Evolutionary conservation across 2,329 filamentous ascomycete species (phyloP).

Genomic region (Mycosphaerella sp.): DNA sequence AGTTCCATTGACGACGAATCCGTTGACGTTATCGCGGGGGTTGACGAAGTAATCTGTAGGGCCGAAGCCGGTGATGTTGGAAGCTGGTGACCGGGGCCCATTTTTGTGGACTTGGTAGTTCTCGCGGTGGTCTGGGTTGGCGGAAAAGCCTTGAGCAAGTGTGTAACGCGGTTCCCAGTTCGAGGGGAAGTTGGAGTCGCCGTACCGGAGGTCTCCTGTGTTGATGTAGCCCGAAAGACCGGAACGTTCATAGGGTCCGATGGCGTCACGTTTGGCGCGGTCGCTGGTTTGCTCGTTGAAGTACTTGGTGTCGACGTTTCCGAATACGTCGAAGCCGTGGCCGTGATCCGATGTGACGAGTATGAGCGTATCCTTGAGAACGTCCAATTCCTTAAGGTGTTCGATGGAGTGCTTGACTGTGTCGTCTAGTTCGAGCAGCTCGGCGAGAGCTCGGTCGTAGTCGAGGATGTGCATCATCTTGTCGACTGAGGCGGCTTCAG

Average conservation of each 20-base stretch:
- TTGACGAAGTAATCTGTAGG: constrained; percentile 59
- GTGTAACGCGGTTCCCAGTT: constrained; percentile 84
- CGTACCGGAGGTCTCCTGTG: constrained; percentile 56
- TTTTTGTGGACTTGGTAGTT: constrained; percentile 63
- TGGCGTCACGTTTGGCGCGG: constrained; percentile 67
- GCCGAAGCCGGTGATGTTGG: constrained; percentile 45
- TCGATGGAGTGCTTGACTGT: constrained; percentile 68
- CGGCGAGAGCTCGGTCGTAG: constrained; percentile 78
- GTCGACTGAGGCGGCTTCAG: constrained; percentile 77
- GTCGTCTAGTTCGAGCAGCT: constrained; percentile 80
- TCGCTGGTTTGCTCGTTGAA: constrained; percentile 58
- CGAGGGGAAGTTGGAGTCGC: constrained; percentile 67
- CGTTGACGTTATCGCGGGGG: constrained; percentile 58
- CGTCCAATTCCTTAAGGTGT: constrained; percentile 59
- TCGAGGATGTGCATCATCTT: constrained; percentile 86
- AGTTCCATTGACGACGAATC: constrained; percentile 71
- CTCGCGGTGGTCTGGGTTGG: constrained; percentile 69
- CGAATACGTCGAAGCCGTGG: constrained; percentile 83
- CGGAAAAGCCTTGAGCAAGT: constrained; percentile 65
- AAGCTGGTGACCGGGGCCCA: constrained; percentile 58
- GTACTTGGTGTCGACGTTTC: constrained; percentile 74
- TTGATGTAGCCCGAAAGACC: constrained; percentile 71
- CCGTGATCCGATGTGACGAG: constrained; percentile 83
- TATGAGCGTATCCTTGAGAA: constrained; percentile 69
- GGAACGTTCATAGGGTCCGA: constrained; percentile 67